A percentile compares a stretch with the other conserved stretches of the same genome.
Evolutionary conservation across 805 yeast species (phyloP).

Genomic region (Candida gorgasii): DNA sequence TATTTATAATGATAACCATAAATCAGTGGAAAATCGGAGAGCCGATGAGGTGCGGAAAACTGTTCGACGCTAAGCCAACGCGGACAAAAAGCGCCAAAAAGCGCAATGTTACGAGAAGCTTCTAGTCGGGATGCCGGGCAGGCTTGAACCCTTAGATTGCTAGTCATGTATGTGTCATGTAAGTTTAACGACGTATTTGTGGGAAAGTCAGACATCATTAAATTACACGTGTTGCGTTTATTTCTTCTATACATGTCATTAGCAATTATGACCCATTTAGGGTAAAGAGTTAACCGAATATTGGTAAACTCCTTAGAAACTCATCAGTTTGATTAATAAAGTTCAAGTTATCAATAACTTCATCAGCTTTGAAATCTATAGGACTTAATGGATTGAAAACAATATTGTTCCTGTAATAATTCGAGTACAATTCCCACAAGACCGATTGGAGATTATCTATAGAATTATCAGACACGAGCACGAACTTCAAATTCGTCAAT

Average conservation of each 20-base stretch:
- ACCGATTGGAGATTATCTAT: constrained; percentile 56
- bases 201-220: too few relatives aligned
- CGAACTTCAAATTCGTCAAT: constrained; percentile 74
- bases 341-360: constrained; percentile 53
- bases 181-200: too few relatives aligned
- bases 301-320: constrained; percentile 33
- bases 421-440: constrained; percentile 59
- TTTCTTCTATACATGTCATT: background rate
- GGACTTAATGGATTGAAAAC: constrained; percentile 57
- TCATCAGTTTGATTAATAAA: constrained; percentile 59
- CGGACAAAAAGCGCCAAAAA: background rate
- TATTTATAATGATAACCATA: background rate
- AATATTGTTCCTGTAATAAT: constrained; percentile 58
- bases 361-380: constrained; percentile 40
- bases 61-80: too few relatives aligned
- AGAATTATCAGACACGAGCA: constrained; percentile 66
- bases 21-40: background rate
- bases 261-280: too few relatives aligned
- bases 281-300: background rate
- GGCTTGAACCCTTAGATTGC: background rate
- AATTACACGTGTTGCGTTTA: too few relatives aligned
- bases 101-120: background rate
- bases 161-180: background rate
- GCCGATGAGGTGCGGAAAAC: background rate
- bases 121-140: background rate